These are phyloP conservation scores for Cytospora leucostoma DNA, from an alignment of 2,329 filamentous ascomycete genomes.

Conservation along the genomic window DNA sequence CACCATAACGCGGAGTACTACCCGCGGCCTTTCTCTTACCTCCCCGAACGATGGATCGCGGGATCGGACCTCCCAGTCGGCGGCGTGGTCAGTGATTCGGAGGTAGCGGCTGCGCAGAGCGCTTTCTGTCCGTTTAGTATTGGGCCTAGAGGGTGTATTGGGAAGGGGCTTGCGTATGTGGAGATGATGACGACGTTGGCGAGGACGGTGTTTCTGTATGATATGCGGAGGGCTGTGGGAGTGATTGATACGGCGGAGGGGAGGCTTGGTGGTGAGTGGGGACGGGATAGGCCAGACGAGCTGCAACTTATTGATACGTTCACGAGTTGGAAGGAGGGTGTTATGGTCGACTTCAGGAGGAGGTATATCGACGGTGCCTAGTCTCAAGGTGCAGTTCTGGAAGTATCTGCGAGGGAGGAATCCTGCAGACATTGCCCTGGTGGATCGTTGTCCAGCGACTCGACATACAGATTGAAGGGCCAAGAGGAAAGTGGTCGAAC, in stretches of 20 bases:
- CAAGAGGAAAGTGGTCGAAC: no score
- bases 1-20: constrained; percentile 68
- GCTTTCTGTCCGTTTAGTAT: constrained; percentile 77
- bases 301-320: constrained; percentile 74
- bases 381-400: background rate
- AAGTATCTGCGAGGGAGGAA: background rate
- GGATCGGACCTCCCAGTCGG: constrained; percentile 45
- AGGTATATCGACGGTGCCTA: constrained; percentile 25
- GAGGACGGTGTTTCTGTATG: constrained; percentile 61
- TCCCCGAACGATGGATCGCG: constrained; percentile 66
- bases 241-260: constrained; percentile 57
- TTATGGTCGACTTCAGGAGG: constrained; percentile 63
- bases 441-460: background rate
- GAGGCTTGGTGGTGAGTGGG: constrained; percentile 49
- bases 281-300: constrained; percentile 58
- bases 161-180: constrained; percentile 67
- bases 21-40: constrained; percentile 58
- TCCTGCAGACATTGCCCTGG: background rate
- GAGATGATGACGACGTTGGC: constrained; percentile 67
- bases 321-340: constrained; percentile 72
- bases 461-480: no score
- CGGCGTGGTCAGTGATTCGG: constrained; percentile 48
- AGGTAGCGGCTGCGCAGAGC: constrained; percentile 57
- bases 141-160: constrained; percentile 71
- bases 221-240: constrained; percentile 54